Evolutionary conservation across 139 green algal species (phyloP).

Genomic region (Zygnema circumcarinatum): DNA sequence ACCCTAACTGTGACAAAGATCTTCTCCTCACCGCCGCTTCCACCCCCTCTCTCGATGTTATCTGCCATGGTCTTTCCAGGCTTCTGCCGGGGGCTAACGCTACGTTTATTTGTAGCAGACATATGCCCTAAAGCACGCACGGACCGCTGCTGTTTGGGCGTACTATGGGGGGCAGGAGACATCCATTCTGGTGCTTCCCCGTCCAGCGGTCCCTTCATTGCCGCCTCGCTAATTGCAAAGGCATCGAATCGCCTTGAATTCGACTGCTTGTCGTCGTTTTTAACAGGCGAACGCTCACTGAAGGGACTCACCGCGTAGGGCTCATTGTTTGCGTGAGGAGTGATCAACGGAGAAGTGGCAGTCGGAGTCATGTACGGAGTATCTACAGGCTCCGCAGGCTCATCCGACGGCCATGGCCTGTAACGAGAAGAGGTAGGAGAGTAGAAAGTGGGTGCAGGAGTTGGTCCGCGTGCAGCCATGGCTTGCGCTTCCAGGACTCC

Average conservation of each 20-base stretch:
- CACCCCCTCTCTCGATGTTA: background rate
- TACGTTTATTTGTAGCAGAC: background rate
- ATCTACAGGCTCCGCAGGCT: background rate
- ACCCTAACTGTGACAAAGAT: conserved; percentile 54
- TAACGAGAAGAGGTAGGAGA: background rate
- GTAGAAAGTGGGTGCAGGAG: too few species aligned
- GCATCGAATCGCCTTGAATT: background rate
- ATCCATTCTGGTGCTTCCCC: background rate
- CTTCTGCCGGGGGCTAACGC: background rate
- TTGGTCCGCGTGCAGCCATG: background rate
- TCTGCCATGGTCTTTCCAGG: background rate
- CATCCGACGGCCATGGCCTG: background rate
- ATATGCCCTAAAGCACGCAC: background rate
- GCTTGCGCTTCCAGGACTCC: background rate
- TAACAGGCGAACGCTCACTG: background rate
- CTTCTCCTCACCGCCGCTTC: conserved; percentile 47
- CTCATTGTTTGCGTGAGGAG: background rate
- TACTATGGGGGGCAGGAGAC: background rate
- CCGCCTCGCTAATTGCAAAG: background rate
- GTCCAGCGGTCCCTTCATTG: background rate
- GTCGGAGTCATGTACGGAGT: background rate
- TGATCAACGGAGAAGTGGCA: background rate
- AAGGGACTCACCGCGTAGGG: background rate
- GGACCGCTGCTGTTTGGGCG: too few species aligned
- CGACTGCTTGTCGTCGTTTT: background rate